Evolutionary conservation across 2,329 filamentous ascomycete genomes (phyloP), one percentile per base, ranked within the genome.

Genomic region (Exutisphaerella laricina): DNA sequence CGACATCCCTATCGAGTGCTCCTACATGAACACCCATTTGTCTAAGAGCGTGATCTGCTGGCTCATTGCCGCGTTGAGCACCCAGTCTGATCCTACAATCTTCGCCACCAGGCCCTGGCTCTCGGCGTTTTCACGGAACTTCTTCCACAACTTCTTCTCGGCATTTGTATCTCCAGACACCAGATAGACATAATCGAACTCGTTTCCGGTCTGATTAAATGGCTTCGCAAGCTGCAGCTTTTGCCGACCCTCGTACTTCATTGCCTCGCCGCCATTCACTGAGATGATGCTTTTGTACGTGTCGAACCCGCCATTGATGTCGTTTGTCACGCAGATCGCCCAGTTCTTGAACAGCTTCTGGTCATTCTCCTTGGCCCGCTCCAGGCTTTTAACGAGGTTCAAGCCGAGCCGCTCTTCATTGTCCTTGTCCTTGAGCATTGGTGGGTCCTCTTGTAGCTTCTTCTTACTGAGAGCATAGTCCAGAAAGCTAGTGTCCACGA

Each of bases 61-160:
- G 57, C 79, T 80, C 85, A 98, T 90, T 4, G 88, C 87, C 46
- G 88, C 82, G 58, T 89, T 84, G 44, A 98, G 70, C 56, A 98
- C 65, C 92, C 92, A 98, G 61, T 98, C 89, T 2, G 85, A 78
- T 34, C 77, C 78, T 17, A 96, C 88, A 29, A 98, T 81, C 40
- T 85, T 75, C 2, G 89, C 83, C 53, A 82, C 76, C 76, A 90
- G 88, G 59, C 86, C 82, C 32, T 85, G 82, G 54, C 82, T 83
- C 49, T 74, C 70, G 2, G 86, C 89, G 77, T 94, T 82, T 39
- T 85, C 79, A 43, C 79, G 74, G 63, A 98, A 98, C 46, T 80
- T 80, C 10, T 74, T 70, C 87, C 89, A 96, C 43, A 95, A 67
- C 50, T 77, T 75, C 61, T 76, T 76, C 63, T 97, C 89, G 2